phyloP scores from a whole-genome alignment of 2,329 filamentous ascomycete genomes.

The Colletotrichum musae region DNA sequence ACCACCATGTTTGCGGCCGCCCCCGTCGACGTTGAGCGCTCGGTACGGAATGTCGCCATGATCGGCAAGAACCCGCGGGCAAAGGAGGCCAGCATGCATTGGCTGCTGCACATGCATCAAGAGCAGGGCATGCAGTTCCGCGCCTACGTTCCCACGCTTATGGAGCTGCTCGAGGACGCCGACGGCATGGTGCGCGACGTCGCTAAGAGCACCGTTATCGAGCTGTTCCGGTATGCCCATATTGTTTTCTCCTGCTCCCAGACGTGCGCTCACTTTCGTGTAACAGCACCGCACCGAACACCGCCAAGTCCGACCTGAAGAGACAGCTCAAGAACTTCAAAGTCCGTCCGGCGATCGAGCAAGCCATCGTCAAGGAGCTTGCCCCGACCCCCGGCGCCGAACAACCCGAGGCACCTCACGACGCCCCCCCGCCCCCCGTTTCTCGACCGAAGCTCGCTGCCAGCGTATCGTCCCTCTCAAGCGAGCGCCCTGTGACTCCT shows the following conservation, averaged over 20 bases:
- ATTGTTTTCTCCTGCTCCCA: neutral
- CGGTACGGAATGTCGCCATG: constrained; percentile 84
- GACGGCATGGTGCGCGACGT: constrained; percentile 89
- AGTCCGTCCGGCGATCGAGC: constrained; percentile 88
- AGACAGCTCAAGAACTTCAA: constrained; percentile 87
- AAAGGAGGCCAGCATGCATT: constrained; percentile 88
- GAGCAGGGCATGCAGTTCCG: constrained; percentile 86
- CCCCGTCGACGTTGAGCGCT: constrained; percentile 82
- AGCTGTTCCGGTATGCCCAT: constrained; percentile 80
- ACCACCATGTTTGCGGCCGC: constrained; percentile 81
- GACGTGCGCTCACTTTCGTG: constrained; percentile 83
- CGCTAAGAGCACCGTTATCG: constrained; percentile 86
- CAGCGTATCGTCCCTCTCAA: constrained; percentile 64
- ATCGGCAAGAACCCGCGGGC: constrained; percentile 85
- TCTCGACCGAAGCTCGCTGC: constrained; percentile 63
- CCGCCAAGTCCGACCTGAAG: constrained; percentile 90
- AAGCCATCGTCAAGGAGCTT: constrained; percentile 83
- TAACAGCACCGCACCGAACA: constrained; percentile 82
- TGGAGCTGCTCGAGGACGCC: constrained; percentile 90
- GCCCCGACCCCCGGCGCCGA: constrained; percentile 63
- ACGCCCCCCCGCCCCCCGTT: constrained; percentile 54
- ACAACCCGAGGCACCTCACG: constrained; percentile 58
- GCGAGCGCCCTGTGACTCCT: constrained; percentile 72
- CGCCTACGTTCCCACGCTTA: constrained; percentile 84
- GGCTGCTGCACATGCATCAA: constrained; percentile 88